phyloP scores from a whole-genome alignment of 345 rosid species.

The Arabidopsis suecica region DNA sequence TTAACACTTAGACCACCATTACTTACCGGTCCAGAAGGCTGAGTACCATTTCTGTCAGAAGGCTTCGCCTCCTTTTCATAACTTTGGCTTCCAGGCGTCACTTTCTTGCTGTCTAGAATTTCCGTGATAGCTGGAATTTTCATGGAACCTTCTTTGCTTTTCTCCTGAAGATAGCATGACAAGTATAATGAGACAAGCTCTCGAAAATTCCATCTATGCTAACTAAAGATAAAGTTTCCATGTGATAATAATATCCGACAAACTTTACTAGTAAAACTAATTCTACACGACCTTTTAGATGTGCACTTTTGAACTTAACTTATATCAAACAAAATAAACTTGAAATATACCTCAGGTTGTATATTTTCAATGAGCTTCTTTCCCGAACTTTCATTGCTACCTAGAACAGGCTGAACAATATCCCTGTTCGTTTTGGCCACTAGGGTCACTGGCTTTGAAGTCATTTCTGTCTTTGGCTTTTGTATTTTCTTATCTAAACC shows the following conservation, averaged over 20 bases:
- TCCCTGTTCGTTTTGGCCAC: constrained; percentile 39
- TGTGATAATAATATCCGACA: background rate
- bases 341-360: constrained; percentile 52
- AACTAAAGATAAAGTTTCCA: background rate
- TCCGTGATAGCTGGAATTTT: constrained; percentile 48
- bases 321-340: background rate
- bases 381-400: constrained; percentile 40
- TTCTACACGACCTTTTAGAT: background rate
- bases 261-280: background rate
- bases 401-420: constrained; percentile 47
- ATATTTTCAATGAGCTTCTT: constrained; percentile 51
- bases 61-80: constrained; percentile 33
- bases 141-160: constrained; percentile 39
- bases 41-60: constrained; percentile 40
- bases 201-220: background rate
- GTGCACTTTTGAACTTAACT: background rate
- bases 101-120: constrained; percentile 50
- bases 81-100: constrained; percentile 41
- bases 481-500: constrained; percentile 48
- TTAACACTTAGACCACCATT: constrained; percentile 8
- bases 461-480: constrained; percentile 10
- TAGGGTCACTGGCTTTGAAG: constrained; percentile 22
- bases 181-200: constrained; percentile 19
- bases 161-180: constrained; percentile 49
- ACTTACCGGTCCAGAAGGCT: constrained; percentile 42